These are phyloP conservation scores for fission yeast (Schizosaccharomyces pombe) DNA, from an alignment of 805 yeast species.

Conservation along the genomic window ASM294v3 CU329670.1:1211501-1212000, in stretches of 20 bases:
- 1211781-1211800: slow-evolving; percentile 96
- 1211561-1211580: neutral
- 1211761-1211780: slow-evolving; percentile 61
- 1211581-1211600: slow-evolving; percentile 39
- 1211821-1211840: slow-evolving; percentile 51
- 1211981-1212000: slow-evolving; percentile 8
- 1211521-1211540: neutral
- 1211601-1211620: slow-evolving; percentile 82
- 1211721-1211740: slow-evolving; percentile 83
- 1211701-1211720: slow-evolving; percentile 78
- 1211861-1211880: slow-evolving; percentile 67
- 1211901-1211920: slow-evolving; percentile 86
- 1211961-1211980: slow-evolving; percentile 11
- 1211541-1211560: neutral
- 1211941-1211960: slow-evolving; percentile 39
- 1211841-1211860: slow-evolving; percentile 39
- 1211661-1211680: slow-evolving; percentile 83
- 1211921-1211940: slow-evolving; percentile 98
- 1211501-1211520: neutral
- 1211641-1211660: slow-evolving; percentile 93
- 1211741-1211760: slow-evolving; percentile 58
- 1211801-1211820: slow-evolving; percentile 55
- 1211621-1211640: slow-evolving; percentile 94
- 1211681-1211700: slow-evolving; percentile 66
- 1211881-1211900: slow-evolving; percentile 94